Percentiles rank a stretch among this genome's conserved stretches.
Evolutionary conservation across 1,284 basidiomycete genomes (phyloP).

Genomic region (Peniophora sp.): DNA sequence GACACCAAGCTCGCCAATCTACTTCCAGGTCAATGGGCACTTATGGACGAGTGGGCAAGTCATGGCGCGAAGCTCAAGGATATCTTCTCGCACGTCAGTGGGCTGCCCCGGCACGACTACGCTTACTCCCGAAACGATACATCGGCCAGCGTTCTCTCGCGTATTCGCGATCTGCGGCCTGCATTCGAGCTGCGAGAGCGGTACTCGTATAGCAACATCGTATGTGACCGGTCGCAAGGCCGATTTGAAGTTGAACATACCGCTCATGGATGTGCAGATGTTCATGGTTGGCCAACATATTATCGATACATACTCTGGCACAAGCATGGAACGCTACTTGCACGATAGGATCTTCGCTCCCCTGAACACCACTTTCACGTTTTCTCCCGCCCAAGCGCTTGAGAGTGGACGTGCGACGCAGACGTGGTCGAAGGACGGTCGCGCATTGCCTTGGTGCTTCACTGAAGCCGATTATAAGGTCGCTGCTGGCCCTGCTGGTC

Average conservation of each 20-base stretch:
- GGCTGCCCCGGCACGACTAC: constrained; percentile 12
- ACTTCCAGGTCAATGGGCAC: constrained; percentile 30
- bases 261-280: constrained; percentile 3
- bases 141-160: constrained; percentile 17
- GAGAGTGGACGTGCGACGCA: constrained; percentile 26
- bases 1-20: constrained; percentile 31
- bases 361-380: constrained; percentile 35
- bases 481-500: constrained; percentile 33
- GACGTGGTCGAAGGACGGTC: constrained; percentile 13
- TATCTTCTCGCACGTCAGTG: constrained; percentile 17
- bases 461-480: constrained; percentile 8
- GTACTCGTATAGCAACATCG: constrained; percentile 38
- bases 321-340: constrained; percentile 30
- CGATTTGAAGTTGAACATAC: neutral
- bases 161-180: constrained; percentile 28
- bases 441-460: constrained; percentile 16
- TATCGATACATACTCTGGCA: constrained; percentile 21
- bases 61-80: constrained; percentile 29
- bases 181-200: constrained; percentile 32
- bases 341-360: constrained; percentile 31
- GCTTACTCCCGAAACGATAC: constrained; percentile 4
- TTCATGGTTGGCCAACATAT: constrained; percentile 28
- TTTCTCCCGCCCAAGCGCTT: constrained; percentile 21
- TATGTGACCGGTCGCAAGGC: too few relatives aligned
- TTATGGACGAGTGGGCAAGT: constrained; percentile 26